Percentiles rank a stretch among this genome's conserved stretches.
phyloP scores from a whole-genome alignment of 2,329 filamentous ascomycete species.

The Aspergillus oerlinghausenensis region DNA sequence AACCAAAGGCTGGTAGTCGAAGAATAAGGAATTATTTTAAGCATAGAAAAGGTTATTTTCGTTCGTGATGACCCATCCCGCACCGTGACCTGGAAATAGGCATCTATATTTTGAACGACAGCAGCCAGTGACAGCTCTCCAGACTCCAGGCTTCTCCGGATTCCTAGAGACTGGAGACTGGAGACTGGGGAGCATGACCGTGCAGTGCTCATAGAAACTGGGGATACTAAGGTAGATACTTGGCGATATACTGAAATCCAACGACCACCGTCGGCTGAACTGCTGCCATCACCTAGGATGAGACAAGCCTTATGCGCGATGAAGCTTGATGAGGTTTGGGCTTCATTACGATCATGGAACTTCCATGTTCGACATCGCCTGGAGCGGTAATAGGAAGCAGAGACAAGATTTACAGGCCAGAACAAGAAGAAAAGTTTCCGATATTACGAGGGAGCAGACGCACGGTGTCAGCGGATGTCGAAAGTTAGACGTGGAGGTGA shows the following conservation, averaged over 20 bases:
- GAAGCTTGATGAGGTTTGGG: constrained; percentile 2
- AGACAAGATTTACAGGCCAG: background rate
- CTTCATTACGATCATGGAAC: background rate
- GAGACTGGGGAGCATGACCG: background rate
- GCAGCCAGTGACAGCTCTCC: background rate
- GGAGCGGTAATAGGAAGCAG: background rate
- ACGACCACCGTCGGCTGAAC: background rate
- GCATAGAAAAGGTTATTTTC: background rate
- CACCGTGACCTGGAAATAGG: background rate
- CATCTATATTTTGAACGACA: background rate
- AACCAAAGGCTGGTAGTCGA: background rate
- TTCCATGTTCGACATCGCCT: background rate
- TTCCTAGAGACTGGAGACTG: background rate
- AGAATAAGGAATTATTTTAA: background rate
- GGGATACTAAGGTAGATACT: background rate
- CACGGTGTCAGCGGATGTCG: background rate
- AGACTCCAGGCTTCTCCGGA: background rate
- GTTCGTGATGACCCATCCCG: too few species aligned
- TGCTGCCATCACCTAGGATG: background rate
- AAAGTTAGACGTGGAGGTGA: background rate
- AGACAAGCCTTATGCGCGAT: constrained; percentile 9
- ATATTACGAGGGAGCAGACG: background rate
- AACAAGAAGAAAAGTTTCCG: background rate
- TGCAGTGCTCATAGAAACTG: background rate
- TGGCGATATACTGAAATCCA: background rate